Evolutionary conservation across 129 eudicot genomes (phyloP), one percentile per base, ranked within the genome.

Genomic region (Smallanthus sonchifolius): DNA sequence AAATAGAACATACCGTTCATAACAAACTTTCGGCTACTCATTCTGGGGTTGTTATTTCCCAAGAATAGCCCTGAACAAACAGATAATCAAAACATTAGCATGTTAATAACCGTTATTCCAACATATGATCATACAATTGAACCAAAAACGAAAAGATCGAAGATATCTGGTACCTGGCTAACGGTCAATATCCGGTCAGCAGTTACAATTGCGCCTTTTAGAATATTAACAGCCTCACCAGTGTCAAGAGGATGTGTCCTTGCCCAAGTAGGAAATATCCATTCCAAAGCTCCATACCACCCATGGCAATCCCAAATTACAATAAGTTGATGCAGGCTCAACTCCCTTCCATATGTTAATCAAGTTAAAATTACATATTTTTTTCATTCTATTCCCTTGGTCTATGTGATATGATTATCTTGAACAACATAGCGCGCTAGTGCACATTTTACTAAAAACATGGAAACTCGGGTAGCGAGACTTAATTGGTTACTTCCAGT

Each of bases 241-340:
- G 96, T 89, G 85, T 95, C 99, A 75, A 95, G 99, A 62, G 96
- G 97, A 86, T 95, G 99, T 30, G 94, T 85, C 77, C 99, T 95
- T 32, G 99, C 97, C 99, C 99, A 95, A 7, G 96, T 89, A 56
- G 99, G 99, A 80, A 95, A 95, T 42, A 95, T 85, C 99, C 99
- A 95, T 14, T 84, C 99, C 72, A 95, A 55, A 65, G 97, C 89
- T 79, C 95, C 90, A 75, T 95, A 91, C 99, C 99, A 95, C 39
- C 7, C 92, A 87, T 39, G 99, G 96, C 75, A 95, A 77, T 71
- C 99, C 99, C 56, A 95, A 80, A 79, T 91, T 91, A 45, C 78
- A 71, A 63, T 91, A 95, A 30, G 97, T 91, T 68, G 69, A 78
- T 42, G 99, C 99, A 75, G 99, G 90, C 78, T 95, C 99, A 77